These are phyloP conservation scores for Xylaria sp. DNA, from an alignment of 2,329 filamentous ascomycete genomes.

Conservation along the genomic window DNA sequence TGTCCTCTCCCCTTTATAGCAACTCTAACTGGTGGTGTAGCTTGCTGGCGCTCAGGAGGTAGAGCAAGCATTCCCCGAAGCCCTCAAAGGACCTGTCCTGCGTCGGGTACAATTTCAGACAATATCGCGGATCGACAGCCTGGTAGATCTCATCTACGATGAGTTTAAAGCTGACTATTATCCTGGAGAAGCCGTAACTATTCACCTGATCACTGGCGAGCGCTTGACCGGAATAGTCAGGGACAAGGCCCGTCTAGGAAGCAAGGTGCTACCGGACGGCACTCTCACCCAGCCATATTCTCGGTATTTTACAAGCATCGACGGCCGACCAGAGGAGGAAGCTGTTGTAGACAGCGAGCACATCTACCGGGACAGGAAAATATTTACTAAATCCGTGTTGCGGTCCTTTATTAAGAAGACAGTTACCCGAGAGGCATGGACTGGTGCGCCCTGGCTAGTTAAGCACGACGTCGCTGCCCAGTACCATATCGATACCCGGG, in stretches of 20 bases:
- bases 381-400: slow-evolving; percentile 93
- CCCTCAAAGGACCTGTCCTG: slow-evolving; percentile 86
- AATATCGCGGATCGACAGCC: slow-evolving; percentile 83
- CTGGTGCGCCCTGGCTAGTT: slow-evolving; percentile 94
- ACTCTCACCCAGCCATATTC: slow-evolving; percentile 71
- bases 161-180: slow-evolving; percentile 91
- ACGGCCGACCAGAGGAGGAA: slow-evolving; percentile 69
- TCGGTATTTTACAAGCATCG: slow-evolving; percentile 78
- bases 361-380: slow-evolving; percentile 82
- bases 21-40: slow-evolving; percentile 46
- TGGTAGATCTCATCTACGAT: slow-evolving; percentile 69
- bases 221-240: slow-evolving; percentile 74
- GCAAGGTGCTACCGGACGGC: slow-evolving; percentile 66
- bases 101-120: slow-evolving; percentile 90
- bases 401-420: slow-evolving; percentile 95
- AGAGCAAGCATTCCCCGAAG: slow-evolving; percentile 88
- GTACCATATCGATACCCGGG: slow-evolving; percentile 84
- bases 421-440: slow-evolving; percentile 89
- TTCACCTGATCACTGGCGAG: slow-evolving; percentile 70
- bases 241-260: slow-evolving; percentile 80
- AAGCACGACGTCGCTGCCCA: slow-evolving; percentile 81
- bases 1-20: slow-evolving; percentile 1
- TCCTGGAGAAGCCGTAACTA: slow-evolving; percentile 81
- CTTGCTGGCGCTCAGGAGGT: slow-evolving; percentile 83
- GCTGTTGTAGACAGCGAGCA: slow-evolving; percentile 79